Conservation (phyloP, 306 rosid species). For the Prunus campanulata region DNA sequence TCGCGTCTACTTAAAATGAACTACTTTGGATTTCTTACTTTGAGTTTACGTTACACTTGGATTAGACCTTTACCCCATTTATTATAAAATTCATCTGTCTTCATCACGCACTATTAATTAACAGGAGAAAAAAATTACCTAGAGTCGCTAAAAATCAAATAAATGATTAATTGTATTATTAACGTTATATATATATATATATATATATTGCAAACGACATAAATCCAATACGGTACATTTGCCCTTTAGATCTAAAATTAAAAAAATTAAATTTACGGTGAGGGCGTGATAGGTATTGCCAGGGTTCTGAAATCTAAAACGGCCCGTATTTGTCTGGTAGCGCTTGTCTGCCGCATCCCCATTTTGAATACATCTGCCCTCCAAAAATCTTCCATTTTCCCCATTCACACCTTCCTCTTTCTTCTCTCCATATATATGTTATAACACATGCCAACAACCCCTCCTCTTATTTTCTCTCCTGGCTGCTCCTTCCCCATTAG, state of each 20-base stretch:
- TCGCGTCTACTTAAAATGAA: no score
- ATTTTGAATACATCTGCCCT: constrained; percentile 38
- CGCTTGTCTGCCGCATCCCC: constrained; percentile 85
- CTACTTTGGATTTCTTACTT: no score
- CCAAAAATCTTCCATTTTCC: neutral
- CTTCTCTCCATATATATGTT: neutral
- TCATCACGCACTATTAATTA: no score
- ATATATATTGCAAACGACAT: neutral
- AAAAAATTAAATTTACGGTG: neutral
- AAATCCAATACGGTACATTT: neutral
- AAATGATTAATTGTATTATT: no score
- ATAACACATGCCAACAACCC: neutral
- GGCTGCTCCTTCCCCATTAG: neutral
- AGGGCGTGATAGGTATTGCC: neutral
- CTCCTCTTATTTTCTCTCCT: neutral
- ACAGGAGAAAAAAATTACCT: no score
- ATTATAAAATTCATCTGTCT: no score
- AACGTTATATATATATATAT: no score
- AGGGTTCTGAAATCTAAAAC: constrained; percentile 53
- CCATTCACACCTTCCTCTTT: neutral
- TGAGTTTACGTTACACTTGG: no score
- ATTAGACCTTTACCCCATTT: no score
- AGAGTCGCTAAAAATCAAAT: no score
- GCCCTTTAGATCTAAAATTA: neutral
- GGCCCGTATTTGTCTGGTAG: constrained; percentile 64